Evolutionary conservation across 1,139 yeast genomes (phyloP), one percentile per base, ranked within the genome.

Genomic region (Nakaseomyces sp.): DNA sequence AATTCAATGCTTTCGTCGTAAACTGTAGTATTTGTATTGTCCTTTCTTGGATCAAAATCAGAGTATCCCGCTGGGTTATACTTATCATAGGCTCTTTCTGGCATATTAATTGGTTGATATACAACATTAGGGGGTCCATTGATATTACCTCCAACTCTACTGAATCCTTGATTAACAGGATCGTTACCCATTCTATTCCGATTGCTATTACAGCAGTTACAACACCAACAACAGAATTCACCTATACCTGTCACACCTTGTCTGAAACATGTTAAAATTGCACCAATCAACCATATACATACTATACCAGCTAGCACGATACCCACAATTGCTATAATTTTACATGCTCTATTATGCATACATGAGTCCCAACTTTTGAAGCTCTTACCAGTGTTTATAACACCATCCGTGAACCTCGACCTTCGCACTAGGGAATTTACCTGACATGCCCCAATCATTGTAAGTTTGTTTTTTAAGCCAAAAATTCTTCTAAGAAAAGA

Each of bases 311-410:
- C 91, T 10, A 85, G 55, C 0, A 71, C 77, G 1, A 84, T 81
- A 5, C 83, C 79, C n/a, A 83, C 82, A 41, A 85, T 84, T 8
- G 85, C 89, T 16, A 81, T 75, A 49, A 83, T 75, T 59, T 84
- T 84, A 64, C 95, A 85, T 32, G 79, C 71, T 32, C 67, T 76
- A 61, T 83, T 81, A 55, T 73, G 79, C 93, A 83, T 83, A 65
- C 95, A 85, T 2, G 84, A 75, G 57, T 81, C 77, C 93, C 94
- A 85, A 39, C 65, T 57, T 54, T 69, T 75, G 67, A 82, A 81
- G 2, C 86, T 69, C 17, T 72, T 57, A 7, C 79, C 81, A 0
- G 83, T 77, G 20, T 43, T 45, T 15, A 47, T 46, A 1, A 57
- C 51, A 41, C 52, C 58, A 26, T 53, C 50, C 12, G 54, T 43